Evolutionary conservation across 257 asterid genomes (phyloP), one percentile per base, ranked within the genome.

Genomic region (Nicotiana benthamiana): DNA sequence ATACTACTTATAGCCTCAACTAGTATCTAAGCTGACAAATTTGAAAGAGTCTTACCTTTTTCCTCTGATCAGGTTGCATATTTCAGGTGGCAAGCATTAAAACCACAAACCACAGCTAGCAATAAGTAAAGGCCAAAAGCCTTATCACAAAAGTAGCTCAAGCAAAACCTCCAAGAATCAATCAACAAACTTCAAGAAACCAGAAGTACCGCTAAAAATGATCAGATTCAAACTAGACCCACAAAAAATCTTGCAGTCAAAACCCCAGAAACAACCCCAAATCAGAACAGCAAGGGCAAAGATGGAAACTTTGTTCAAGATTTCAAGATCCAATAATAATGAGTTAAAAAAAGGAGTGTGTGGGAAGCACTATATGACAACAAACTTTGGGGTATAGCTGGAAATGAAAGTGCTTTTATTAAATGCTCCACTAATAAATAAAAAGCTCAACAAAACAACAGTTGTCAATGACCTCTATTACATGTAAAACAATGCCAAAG

Each of bases 51-150:
- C 30, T 22, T 85, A 91, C 97, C 92, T 93, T 91, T 86, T 91
- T 93, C 18, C 97, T 87, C 84, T 91, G 97, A 91, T 90, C 97
- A 86, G 89, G 79, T 82, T 89, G 97, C 97, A 93, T 93, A 75
- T 87, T 87, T 89, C 86, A 84, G 83, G 88, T 83, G 80, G 80
- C 75, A 81, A 86, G 90, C 92, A 92, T 88, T 89, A 86, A 90
- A 80, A 52, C 43, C 82, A 79, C 83, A 72, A 86, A 78, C 66
- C 64, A 51, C 27, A 5, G 74, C 52, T 27, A 80, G 74, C 79
- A 51, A 68, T 70, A 46, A 48, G 59, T 85, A 51, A 66, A 82
- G 77, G 66, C 63, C 83, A 85, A 91, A 20, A 46, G 16, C 26
- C 60, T 72, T 72, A 86, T 88, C 93, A 60, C 79, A 68, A 80